A percentile compares a stretch with the other conserved stretches of the same genome.
These are phyloP conservation scores for Rubia peregrina DNA, from an alignment of 305 asterid species.

Conservation along the genomic window DNA sequence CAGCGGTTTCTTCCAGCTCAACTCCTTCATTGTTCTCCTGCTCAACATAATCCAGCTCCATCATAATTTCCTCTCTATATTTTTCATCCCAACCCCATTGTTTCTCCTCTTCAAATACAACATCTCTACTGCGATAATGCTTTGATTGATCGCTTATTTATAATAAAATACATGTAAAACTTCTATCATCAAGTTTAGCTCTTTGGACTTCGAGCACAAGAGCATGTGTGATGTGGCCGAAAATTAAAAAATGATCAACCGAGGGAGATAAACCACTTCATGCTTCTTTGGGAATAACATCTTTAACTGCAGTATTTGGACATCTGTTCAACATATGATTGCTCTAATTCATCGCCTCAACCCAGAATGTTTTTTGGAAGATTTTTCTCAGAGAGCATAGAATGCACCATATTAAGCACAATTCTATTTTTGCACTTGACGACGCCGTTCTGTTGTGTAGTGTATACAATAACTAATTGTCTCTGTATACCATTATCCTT, in stretches of 20 bases:
- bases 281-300: background rate
- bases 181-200: too few species aligned
- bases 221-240: background rate
- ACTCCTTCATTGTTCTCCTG: background rate
- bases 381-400: background rate
- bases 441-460: too few species aligned
- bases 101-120: background rate
- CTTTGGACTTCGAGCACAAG: background rate
- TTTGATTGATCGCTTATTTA: background rate
- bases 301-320: background rate
- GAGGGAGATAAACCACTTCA: background rate
- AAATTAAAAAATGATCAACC: background rate
- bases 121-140: background rate
- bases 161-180: too few species aligned
- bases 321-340: background rate
- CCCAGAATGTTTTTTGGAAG: background rate
- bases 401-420: background rate
- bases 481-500: too few species aligned
- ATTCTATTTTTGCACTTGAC: too few species aligned
- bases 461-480: background rate
- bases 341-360: background rate
- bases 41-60: background rate
- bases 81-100: background rate
- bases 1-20: background rate
- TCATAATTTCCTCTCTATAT: background rate